Base-by-base conservation (phyloP, 805 yeast species). In the Barnettozyma vustinii region DNA sequence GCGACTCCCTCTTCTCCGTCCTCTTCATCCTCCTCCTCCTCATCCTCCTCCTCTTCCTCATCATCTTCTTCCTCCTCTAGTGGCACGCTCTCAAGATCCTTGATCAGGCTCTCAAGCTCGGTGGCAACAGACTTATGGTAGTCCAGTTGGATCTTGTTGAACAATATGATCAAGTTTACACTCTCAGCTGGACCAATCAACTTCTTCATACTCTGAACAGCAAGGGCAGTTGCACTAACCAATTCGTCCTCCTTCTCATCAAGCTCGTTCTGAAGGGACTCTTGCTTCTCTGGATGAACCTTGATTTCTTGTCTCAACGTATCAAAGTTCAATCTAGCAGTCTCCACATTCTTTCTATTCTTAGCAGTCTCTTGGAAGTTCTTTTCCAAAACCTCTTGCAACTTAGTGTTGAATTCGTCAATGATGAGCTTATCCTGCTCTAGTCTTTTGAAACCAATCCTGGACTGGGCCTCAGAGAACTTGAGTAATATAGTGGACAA, bases 181-280 rank as follows among this genome's bases (percentile, higher is more conserved):
- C 81, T 71, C 64, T 83, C 85, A 10, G 80, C 72, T 21, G 91
- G 88, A 52, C 76, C 79, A 55, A 87, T 79, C 48, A 87, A 71
- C 55, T 75, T 79, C 64, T 84, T 81, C 94, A 87, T 85, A 47
- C 81, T 80, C 57, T 80, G 78, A n/a, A 85, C 94, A 0, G 96
- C 94, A 25, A 75, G 70, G 49, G 85, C 84, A 4, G 90, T 86
- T 23, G 89, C 87, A 56, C 82, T 78, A 33, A 87, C 94, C 55
- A 87, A 77, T 53, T 84, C 92, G 62, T 87, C 96, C 65, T 87
- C 96, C 55, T 52, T 52, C 18, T 56, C 55, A 46, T 79, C 85
- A 19, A 80, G 37, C 16, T 56, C 35, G 42, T 53, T 61, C 39
- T 55, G 57, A 18, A 47, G 30, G 18, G 44, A 39, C 20, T 47